A percentile compares a stretch with the other conserved stretches of the same genome.
Conservation (phyloP, 2,329 filamentous ascomycete genomes). For the Mycogone perniciosa region DNA sequence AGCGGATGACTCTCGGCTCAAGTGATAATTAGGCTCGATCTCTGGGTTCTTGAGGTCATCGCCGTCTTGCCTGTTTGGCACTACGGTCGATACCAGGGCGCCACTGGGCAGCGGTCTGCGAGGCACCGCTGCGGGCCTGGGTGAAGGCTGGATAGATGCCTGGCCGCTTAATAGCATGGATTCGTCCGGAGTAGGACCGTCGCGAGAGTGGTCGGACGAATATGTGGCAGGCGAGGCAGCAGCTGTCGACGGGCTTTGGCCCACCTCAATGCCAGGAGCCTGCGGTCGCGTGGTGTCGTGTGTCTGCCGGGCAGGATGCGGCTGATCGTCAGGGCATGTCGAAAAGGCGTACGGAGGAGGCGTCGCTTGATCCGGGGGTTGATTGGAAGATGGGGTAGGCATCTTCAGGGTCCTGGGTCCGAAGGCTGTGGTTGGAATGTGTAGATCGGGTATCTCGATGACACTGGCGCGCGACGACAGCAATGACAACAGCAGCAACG, state of each 20-base stretch:
- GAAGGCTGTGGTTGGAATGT: background rate
- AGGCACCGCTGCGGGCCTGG: slow-evolving; percentile 38
- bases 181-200: slow-evolving; percentile 20
- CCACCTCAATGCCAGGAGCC: slow-evolving; percentile 18
- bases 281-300: slow-evolving; percentile 17
- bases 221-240: slow-evolving; percentile 18
- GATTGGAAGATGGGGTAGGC: slow-evolving; percentile 42
- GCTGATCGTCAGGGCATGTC: slow-evolving; percentile 39
- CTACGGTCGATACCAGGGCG: slow-evolving; percentile 29
- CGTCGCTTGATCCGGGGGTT: slow-evolving; percentile 31
- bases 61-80: slow-evolving; percentile 23
- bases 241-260: slow-evolving; percentile 17
- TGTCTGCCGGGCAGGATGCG: slow-evolving; percentile 21
- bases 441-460: background rate
- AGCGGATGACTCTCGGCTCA: slow-evolving; percentile 18
- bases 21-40: slow-evolving; percentile 19
- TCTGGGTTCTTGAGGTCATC: slow-evolving; percentile 20
- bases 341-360: slow-evolving; percentile 34
- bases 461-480: background rate
- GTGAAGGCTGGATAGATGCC: slow-evolving; percentile 24
- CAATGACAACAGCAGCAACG: background rate
- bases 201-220: slow-evolving; percentile 17
- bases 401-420: slow-evolving; percentile 24
- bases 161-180: slow-evolving; percentile 21
- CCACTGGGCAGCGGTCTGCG: slow-evolving; percentile 32